phyloP scores from a whole-genome alignment of 2,329 filamentous ascomycete genomes.

The Phaeosphaeria sp. region DNA sequence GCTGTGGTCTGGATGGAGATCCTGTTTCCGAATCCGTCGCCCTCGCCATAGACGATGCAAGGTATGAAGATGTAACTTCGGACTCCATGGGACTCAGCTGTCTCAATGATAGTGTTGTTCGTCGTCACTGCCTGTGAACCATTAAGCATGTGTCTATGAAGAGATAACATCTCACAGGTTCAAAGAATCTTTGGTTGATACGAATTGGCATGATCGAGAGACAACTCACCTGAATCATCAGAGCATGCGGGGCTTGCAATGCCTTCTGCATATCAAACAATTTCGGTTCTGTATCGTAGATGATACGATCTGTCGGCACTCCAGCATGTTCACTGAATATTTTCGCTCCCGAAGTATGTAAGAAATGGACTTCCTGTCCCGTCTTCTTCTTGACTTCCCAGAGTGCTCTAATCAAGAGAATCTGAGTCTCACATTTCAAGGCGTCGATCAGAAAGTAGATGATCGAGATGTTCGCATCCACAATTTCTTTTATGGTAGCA shows the following conservation, averaged over 20 bases:
- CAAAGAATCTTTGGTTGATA: too few species aligned
- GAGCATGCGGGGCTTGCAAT: slow-evolving; percentile 4
- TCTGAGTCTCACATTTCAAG: slow-evolving; percentile 37
- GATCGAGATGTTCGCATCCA: slow-evolving; percentile 55
- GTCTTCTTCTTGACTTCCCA: slow-evolving; percentile 52
- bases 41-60: slow-evolving; percentile 60
- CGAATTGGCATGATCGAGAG: background rate
- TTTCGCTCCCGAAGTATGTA: slow-evolving; percentile 62
- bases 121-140: slow-evolving; percentile 46
- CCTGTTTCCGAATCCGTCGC: slow-evolving; percentile 58
- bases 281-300: slow-evolving; percentile 54
- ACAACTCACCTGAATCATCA: slow-evolving; percentile 2
- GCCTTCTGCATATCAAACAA: slow-evolving; percentile 55
- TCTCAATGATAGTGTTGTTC: slow-evolving; percentile 55
- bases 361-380: slow-evolving; percentile 55
- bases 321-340: slow-evolving; percentile 58
- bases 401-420: slow-evolving; percentile 54
- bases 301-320: slow-evolving; percentile 48
- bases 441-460: slow-evolving; percentile 59
- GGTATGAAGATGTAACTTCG: slow-evolving; percentile 61
- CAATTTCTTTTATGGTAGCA: slow-evolving; percentile 47
- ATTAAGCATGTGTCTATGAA: background rate
- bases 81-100: slow-evolving; percentile 52
- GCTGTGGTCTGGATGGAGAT: slow-evolving; percentile 61
- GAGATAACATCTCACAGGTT: background rate